These are phyloP conservation scores for Litsea cubeba DNA, from an alignment of 164 flowering plant genomes.

Conservation along the genomic window DNA sequence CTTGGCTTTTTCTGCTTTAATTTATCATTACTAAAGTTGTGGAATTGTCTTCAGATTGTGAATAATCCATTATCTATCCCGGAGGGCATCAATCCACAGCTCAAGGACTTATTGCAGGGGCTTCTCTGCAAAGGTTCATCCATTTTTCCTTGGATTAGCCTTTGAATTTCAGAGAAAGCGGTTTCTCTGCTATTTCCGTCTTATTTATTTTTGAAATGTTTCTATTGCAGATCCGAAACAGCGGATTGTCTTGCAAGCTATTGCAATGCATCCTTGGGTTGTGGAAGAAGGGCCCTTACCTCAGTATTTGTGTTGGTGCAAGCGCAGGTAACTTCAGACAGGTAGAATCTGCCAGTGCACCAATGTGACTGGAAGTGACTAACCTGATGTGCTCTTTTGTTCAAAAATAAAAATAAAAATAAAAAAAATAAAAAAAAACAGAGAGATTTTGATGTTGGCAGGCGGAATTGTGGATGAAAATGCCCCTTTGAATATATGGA, in stretches of 20 bases:
- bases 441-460: not conserved
- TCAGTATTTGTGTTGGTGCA: slow-evolving; percentile 71
- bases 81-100: slow-evolving; percentile 43
- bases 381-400: slow-evolving; percentile 1
- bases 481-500: not conserved
- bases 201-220: not conserved
- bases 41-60: slow-evolving; percentile 52
- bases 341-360: not conserved
- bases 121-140: slow-evolving; percentile 79
- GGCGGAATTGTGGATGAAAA: not conserved
- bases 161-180: not conserved
- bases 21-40: not conserved
- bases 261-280: slow-evolving; percentile 76
- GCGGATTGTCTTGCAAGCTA: slow-evolving; percentile 53
- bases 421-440: not conserved
- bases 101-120: slow-evolving; percentile 62
- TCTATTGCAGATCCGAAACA: slow-evolving; percentile 54
- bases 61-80: slow-evolving; percentile 58
- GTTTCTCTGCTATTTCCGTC: not conserved
- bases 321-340: slow-evolving; percentile 11
- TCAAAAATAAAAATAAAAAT: too few relatives aligned
- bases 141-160: not conserved
- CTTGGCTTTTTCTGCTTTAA: not conserved
- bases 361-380: not conserved
- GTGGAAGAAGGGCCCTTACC: slow-evolving; percentile 57